Base-by-base conservation (phyloP, 2,329 filamentous ascomycete species). In the Aspergillus sp. region DNA sequence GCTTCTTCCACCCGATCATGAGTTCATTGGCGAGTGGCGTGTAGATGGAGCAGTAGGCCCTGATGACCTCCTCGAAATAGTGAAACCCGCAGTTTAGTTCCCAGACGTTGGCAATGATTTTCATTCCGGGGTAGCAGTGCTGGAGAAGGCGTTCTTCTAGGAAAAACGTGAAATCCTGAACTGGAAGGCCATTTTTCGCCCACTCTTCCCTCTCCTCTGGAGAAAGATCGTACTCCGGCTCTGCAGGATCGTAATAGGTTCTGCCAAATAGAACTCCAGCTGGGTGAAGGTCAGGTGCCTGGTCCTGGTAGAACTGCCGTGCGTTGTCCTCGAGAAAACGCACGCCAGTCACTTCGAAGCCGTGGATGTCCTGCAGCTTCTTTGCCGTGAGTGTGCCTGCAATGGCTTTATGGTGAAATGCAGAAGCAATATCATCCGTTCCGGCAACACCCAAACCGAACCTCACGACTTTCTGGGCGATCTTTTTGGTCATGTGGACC, bases 11-110 rank as follows among this genome's bases (percentile, higher is more conserved):
- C 17, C 80, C 72, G 21, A 80, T 66, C 87, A 93, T 90, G 62
- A 90, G 76, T 63, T 88, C 84, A 69, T 93, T 90, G 1, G 84
- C 82, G 25, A 92, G 75, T 56, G 85, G 84, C 0, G 79, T 82
- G 68, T 89, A 85, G 68, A 89, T 90, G 0, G 82, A 83, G 3
- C 85, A 85, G 56, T 83, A 82, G 11, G 87, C 69, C 0, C 79
- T 79, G 27, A 76, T 69, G 15, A 88, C 70, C 2, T 79, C 73
- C 67, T 87, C 87, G 68, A 92, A 83, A 69, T 89, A 91, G 61
- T 78, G 80, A 23, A 90, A 59, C 2, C 85, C 88, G 23, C 80
- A 79, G 60, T 82, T 82, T 23, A 90, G 72, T 57, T 85, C 77
- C 62, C 81, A 84, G 9, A 90, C 75, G 0, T 72, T 75, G 0